Base-by-base conservation (phyloP, 495 filamentous ascomycete species). In the Neurospora cerealis region DNA sequence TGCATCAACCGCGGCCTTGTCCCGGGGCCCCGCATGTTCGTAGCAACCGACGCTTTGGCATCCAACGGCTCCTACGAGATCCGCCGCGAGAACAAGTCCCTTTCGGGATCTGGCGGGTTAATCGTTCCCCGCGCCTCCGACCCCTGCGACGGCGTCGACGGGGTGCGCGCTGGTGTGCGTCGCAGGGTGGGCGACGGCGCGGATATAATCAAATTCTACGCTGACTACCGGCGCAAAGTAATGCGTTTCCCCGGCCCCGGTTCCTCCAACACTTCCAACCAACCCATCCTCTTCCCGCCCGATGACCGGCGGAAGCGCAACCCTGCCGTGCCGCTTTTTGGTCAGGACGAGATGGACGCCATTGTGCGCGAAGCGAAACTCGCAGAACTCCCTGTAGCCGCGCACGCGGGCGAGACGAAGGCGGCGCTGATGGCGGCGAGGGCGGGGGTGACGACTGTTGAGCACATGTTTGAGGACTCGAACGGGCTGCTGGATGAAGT, bases 171-270 rank as follows among this genome's bases (percentile, higher is more conserved):
- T 0, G 87, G 82, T 1, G 86, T 88, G 9, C 79, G 86, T 13
- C 75, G 86, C 44, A 74, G 86, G 2, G 73, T 88, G 1, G 85
- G 82, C 8, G 86, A 83, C 4, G 86, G 86, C 7, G 87, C 86
- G 0, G 86, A 88, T 74, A 37, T 88, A 17, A 79, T 88, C 71
- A 88, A 88, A 73, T 84, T 87, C 75, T 87, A 87, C 71, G 86
- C 83, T 13, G 86, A 88, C 73, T 88, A 87, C 74, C 78, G 85
- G 1, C 83, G 85, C 73, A 81, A 85, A 42, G 74, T 77, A 15
- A 79, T 88, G 75, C 79, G 86, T 0, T 88, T 81, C 71, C 86
- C 87, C 15, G 73, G 76, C 3, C 70, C 74, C 5, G 46, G 73
- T 66, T 70, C 74, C 32, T 44, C 77, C 17, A 44, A 75, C 39